Conservation (phyloP, 345 rosid genomes). For the Arabidopsis suecica region DNA sequence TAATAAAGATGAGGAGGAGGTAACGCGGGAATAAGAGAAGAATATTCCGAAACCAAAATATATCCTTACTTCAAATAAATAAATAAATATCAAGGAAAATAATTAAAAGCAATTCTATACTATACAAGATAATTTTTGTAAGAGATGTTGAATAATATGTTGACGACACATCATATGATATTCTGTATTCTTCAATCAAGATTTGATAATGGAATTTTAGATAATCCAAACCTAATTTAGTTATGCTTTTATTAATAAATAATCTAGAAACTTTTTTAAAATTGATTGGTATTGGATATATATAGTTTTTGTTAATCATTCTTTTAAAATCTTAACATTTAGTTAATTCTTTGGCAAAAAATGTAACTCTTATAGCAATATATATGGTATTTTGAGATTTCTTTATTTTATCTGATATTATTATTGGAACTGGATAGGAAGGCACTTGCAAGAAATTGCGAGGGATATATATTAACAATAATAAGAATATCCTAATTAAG, state of each 20-base stretch:
- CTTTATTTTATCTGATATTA: background rate
- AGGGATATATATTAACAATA: constrained; percentile 24
- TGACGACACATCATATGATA: constrained; percentile 6
- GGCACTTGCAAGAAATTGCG: constrained; percentile 30
- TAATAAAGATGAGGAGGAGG: constrained; percentile 5
- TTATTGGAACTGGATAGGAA: constrained; percentile 16
- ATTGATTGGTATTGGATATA: background rate
- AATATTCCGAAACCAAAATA: constrained; percentile 32
- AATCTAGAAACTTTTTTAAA: background rate
- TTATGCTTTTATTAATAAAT: background rate
- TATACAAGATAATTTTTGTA: background rate
- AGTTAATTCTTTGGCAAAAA: background rate
- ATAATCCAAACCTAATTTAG: background rate
- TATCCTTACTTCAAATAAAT: constrained; percentile 19
- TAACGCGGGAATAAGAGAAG: constrained; percentile 44
- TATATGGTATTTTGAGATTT: too few species aligned
- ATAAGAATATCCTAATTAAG: constrained; percentile 28
- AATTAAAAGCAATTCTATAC: background rate
- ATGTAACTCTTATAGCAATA: background rate
- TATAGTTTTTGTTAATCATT: background rate
- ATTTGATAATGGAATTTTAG: background rate
- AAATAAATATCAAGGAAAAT: constrained; percentile 1
- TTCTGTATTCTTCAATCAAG: background rate
- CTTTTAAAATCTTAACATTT: background rate
- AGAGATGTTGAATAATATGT: background rate